Evolutionary conservation across 2,329 filamentous ascomycete genomes (phyloP), one percentile per base, ranked within the genome.

Genomic region (Fusarium sacchari): DNA sequence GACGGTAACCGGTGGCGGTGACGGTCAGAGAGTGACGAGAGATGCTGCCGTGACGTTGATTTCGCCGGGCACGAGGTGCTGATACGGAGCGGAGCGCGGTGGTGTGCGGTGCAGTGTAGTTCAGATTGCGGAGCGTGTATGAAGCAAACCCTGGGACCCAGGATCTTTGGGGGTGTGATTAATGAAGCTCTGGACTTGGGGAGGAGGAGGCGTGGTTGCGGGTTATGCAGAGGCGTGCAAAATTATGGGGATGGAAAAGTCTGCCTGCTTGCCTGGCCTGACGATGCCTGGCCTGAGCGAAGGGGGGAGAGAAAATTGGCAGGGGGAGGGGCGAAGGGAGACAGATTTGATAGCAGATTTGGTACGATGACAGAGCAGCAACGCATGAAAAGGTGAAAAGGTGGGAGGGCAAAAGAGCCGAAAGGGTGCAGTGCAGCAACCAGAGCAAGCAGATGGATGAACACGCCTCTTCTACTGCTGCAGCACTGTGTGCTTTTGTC

Each of bases 101-200:
- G 72, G 72, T 69, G 72, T 68, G 71, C 65, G 58, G 65, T 67
- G 74, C 72, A 70, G 67, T 75, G 67, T 67, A 68, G 65, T 77
- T 75, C 73, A 75, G 75, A 76, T 73, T 77, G 75, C 75, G 68
- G 73, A 75, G 72, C 74, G 74, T 76, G 69, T 73, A 77, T 71
- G 68, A 78, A 77, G 75, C 76, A 77, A 76, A 76, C 76, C 76
- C 76, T 77, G 76, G 64, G 74, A 68, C 71, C 76, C 72, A 75
- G 76, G 76, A 78, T 78, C 75, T 78, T 76, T 78, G 81, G 81
- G 81, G 80, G 81, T 83, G 81, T 83, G 82, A 81, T 82, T 83
- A 83, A 83, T 82, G 73, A 74, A 71, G 74, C 63, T 76, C 77
- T 80, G 78, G 75, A 78, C 77, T 69, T 74, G 57, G 74, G 72